Evolutionary conservation across 1,284 basidiomycete genomes (phyloP).

Genomic region (Cutaneotrichosporon cutaneum): DNA sequence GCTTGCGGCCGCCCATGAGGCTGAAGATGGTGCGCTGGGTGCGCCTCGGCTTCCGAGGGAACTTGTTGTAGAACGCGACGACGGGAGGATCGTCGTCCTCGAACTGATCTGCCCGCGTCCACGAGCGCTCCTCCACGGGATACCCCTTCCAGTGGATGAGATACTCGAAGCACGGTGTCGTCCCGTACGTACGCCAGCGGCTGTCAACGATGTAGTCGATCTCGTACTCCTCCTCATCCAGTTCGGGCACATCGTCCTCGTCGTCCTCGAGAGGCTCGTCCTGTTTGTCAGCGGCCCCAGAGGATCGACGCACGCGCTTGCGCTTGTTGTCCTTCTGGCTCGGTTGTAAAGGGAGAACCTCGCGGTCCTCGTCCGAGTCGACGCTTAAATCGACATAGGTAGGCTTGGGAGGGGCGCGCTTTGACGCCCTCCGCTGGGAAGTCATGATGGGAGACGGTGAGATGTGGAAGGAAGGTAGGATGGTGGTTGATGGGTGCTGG

Average conservation of each 20-base stretch:
- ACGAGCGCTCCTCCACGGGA: conserved; percentile 32
- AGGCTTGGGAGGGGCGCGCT: neutral
- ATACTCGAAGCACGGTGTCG: conserved; percentile 35
- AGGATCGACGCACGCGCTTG: conserved; percentile 1
- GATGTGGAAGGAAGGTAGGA: neutral
- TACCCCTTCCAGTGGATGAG: conserved; percentile 46
- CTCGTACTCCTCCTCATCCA: conserved; percentile 43
- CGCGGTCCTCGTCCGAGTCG: conserved; percentile 3
- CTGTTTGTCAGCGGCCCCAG: neutral
- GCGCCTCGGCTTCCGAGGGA: conserved; percentile 33
- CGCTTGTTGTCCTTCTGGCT: conserved; percentile 4
- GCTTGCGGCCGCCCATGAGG: neutral
- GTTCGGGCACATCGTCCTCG: conserved; percentile 14
- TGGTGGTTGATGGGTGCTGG: neutral
- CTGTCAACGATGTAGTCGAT: conserved; percentile 46
- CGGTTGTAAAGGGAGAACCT: neutral
- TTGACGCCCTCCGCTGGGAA: neutral
- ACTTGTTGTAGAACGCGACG: conserved; percentile 32
- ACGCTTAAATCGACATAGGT: conserved; percentile 1
- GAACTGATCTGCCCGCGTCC: conserved; percentile 41
- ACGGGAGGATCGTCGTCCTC: conserved; percentile 51
- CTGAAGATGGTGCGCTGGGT: conserved; percentile 12
- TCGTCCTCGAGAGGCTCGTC: neutral
- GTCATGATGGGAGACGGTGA: neutral
- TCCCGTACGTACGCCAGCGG: conserved; percentile 24